Conservation (phyloP, 768 basidiomycete genomes). For the Naematelia encephala region DNA sequence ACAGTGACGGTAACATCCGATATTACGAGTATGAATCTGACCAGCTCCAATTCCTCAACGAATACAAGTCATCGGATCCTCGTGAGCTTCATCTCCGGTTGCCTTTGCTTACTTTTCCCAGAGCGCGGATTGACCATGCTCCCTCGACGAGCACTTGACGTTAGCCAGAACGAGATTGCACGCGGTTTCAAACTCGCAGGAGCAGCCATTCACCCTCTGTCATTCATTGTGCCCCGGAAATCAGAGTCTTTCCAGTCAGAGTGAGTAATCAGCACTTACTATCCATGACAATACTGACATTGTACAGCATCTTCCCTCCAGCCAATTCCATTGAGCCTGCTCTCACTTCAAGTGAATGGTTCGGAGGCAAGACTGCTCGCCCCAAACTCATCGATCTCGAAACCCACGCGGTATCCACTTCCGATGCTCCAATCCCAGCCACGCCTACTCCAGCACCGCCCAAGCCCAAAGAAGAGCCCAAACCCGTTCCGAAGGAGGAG, state of each 20-base stretch:
- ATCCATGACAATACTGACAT: conserved; percentile 7
- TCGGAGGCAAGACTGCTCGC: conserved; percentile 72
- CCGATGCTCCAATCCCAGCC: conserved; percentile 41
- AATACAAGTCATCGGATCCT: conserved; percentile 84
- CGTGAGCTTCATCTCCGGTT: conserved; percentile 48
- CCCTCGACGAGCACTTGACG: conserved; percentile 82
- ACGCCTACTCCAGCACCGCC: conserved; percentile 9
- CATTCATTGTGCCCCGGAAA: conserved; percentile 91
- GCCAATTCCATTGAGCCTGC: conserved; percentile 78
- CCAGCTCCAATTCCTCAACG: conserved; percentile 63
- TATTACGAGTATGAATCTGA: conserved; percentile 86
- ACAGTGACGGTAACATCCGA: conserved; percentile 90
- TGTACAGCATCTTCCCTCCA: conserved; percentile 72
- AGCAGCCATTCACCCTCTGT: conserved; percentile 76
- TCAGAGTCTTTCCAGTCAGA: conserved; percentile 95
- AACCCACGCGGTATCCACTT: conserved; percentile 55
- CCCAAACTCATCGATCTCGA: conserved; percentile 77
- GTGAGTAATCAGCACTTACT: conserved; percentile 23
- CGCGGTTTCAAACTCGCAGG: conserved; percentile 84
- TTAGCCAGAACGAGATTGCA: conserved; percentile 90
- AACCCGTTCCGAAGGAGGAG: conserved; percentile 14
- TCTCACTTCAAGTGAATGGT: conserved; percentile 78
- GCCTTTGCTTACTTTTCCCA: conserved; percentile 15
- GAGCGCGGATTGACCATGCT: conserved; percentile 95
- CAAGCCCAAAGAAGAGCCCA: conserved; percentile 9